Conservation (phyloP, 164 flowering plant species). For the Litsea cubeba region DNA sequence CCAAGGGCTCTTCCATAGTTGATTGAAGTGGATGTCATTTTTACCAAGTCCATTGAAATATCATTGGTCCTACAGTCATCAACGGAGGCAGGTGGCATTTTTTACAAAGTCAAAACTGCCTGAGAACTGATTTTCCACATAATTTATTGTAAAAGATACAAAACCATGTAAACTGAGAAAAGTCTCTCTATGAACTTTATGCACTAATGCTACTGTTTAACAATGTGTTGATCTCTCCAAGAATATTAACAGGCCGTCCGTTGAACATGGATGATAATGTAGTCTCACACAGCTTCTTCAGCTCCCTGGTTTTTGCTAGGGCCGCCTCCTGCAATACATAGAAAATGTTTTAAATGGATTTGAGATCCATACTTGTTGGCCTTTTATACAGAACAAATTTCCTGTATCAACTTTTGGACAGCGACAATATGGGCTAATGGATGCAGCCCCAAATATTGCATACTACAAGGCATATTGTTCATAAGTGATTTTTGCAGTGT, state of each 20-base stretch:
- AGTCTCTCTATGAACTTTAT: constrained; percentile 6
- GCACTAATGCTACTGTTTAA: constrained; percentile 45
- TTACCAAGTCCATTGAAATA: too few species aligned
- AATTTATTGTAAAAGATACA: neutral
- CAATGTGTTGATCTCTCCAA: constrained; percentile 80
- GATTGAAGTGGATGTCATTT: too few species aligned
- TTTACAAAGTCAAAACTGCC: too few species aligned
- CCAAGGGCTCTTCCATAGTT: too few species aligned
- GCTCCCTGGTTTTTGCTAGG: constrained; percentile 68
- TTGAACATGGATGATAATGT: constrained; percentile 86
- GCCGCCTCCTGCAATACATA: constrained; percentile 72
- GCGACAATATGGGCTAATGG: too few species aligned
- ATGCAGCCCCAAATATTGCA: too few species aligned
- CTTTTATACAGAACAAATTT: neutral
- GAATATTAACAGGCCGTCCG: constrained; percentile 88
- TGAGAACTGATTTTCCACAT: too few species aligned
- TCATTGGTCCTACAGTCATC: too few species aligned
- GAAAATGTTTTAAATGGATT: neutral
- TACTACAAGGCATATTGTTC: too few species aligned
- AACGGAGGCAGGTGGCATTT: too few species aligned
- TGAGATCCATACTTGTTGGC: neutral
- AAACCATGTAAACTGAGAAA: neutral
- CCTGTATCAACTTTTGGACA: neutral
- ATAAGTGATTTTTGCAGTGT: too few species aligned
- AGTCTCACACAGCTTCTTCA: constrained; percentile 81